Conservation (phyloP, 2,329 filamentous ascomycete species). For the Aspergillus fijiensis region DNA sequence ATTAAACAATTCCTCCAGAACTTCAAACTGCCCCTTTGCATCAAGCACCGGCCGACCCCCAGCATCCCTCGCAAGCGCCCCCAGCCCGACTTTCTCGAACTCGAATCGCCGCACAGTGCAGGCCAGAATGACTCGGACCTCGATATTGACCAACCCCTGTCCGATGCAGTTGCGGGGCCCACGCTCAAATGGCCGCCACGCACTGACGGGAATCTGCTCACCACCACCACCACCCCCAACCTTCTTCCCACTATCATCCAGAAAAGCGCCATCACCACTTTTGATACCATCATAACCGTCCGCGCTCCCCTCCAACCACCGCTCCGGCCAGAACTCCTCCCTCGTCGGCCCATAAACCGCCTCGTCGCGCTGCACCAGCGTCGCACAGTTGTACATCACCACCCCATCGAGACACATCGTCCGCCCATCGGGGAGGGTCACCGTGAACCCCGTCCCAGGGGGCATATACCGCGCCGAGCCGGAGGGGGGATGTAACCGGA, state of each 20-base stretch:
- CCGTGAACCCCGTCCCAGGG: slow-evolving; percentile 12
- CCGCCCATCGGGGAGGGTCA: slow-evolving; percentile 8
- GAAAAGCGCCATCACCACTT: neutral
- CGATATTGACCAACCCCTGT: slow-evolving; percentile 50
- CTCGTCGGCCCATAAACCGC: slow-evolving; percentile 16
- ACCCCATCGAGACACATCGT: slow-evolving; percentile 13
- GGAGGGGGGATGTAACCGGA: slow-evolving; percentile 52
- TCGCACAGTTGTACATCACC: slow-evolving; percentile 15
- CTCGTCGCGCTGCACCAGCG: slow-evolving; percentile 20
- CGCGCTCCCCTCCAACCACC: slow-evolving; percentile 29
- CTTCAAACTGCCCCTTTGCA: slow-evolving; percentile 11
- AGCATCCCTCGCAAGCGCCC: slow-evolving; percentile 2
- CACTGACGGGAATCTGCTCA: slow-evolving; percentile 35
- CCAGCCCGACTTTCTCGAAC: slow-evolving; percentile 20
- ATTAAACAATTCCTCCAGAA: slow-evolving; percentile 15
- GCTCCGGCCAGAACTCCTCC: slow-evolving; percentile 37
- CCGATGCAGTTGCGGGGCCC: slow-evolving; percentile 52
- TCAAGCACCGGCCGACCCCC: slow-evolving; percentile 1
- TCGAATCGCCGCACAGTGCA: slow-evolving; percentile 17
- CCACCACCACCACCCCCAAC: neutral
- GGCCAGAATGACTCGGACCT: slow-evolving; percentile 27
- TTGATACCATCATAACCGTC: neutral
- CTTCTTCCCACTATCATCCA: neutral
- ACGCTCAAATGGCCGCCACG: slow-evolving; percentile 52
- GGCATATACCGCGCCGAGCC: slow-evolving; percentile 14